A percentile compares a stretch with the other conserved stretches of the same genome.
Evolutionary conservation across 768 basidiomycete species (phyloP).

Genomic region (Lentinula boryana): DNA sequence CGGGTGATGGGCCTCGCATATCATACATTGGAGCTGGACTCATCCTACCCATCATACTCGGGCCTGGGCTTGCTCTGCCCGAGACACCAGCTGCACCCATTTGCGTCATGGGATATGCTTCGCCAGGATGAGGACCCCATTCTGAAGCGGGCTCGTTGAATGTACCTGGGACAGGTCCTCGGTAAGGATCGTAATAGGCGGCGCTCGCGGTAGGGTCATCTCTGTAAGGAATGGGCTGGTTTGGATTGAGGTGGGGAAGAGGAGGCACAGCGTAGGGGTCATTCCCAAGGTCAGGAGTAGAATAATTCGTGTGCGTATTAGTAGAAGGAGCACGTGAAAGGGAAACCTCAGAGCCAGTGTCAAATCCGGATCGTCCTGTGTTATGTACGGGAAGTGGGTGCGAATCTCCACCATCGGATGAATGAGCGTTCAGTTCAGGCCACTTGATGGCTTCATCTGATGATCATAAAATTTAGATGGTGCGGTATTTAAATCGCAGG

Average conservation of each 20-base stretch:
- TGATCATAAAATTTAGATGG: neutral
- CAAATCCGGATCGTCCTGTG: slow-evolving; percentile 70
- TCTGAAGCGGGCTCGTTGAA: slow-evolving; percentile 40
- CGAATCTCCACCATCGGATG: slow-evolving; percentile 34
- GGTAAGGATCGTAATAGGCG: slow-evolving; percentile 76
- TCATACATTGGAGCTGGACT: slow-evolving; percentile 14
- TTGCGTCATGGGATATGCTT: slow-evolving; percentile 75
- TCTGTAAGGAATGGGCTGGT: slow-evolving; percentile 51
- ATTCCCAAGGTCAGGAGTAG: slow-evolving; percentile 41
- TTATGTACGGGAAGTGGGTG: slow-evolving; percentile 65
- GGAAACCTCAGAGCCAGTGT: slow-evolving; percentile 54
- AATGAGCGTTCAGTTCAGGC: slow-evolving; percentile 78
- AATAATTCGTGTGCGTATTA: slow-evolving; percentile 36
- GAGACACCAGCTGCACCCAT: slow-evolving; percentile 26
- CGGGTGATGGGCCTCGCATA: slow-evolving; percentile 24
- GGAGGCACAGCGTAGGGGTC: slow-evolving; percentile 85
- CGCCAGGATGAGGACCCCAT: slow-evolving; percentile 28
- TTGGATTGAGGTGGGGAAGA: slow-evolving; percentile 75
- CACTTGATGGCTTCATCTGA: slow-evolving; percentile 84
- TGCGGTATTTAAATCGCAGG: slow-evolving; percentile 4
- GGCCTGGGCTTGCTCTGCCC: slow-evolving; percentile 30
- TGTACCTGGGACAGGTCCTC: slow-evolving; percentile 65
- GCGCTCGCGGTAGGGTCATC: slow-evolving; percentile 54
- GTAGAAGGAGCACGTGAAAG: slow-evolving; percentile 46
- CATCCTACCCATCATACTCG: slow-evolving; percentile 24